Percentiles rank a stretch among this genome's conserved stretches.
These are phyloP conservation scores for Irpex rosettiformis DNA, from an alignment of 1,284 basidiomycete species.

Conservation along the genomic window DNA sequence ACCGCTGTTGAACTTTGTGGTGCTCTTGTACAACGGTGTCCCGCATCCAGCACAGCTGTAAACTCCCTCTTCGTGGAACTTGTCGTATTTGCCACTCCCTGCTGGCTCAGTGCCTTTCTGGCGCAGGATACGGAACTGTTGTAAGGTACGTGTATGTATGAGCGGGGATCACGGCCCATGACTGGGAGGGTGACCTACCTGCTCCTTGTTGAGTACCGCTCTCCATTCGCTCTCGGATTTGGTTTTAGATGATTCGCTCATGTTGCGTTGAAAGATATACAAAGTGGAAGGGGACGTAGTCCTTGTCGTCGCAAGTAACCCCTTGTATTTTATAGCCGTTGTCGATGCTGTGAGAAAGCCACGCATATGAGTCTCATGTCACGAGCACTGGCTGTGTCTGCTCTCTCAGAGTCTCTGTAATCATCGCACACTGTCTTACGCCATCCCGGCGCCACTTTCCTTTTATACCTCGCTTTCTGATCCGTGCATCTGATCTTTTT, in stretches of 20 bases:
- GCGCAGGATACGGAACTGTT: conserved; percentile 85
- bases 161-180: neutral
- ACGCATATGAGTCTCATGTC: conserved; percentile 1
- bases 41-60: conserved; percentile 75
- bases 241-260: conserved; percentile 12
- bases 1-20: conserved; percentile 89
- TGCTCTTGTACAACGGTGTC: conserved; percentile 79
- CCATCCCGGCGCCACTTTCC: conserved; percentile 4
- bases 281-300: neutral
- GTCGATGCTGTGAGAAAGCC: conserved; percentile 6
- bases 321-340: conserved; percentile 4
- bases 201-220: conserved; percentile 77
- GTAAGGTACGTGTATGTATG: conserved; percentile 2
- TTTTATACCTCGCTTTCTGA: neutral
- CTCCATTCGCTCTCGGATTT: conserved; percentile 88
- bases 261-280: conserved; percentile 2
- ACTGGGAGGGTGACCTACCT: conserved; percentile 44
- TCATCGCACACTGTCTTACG: conserved; percentile 7
- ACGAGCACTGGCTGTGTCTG: neutral
- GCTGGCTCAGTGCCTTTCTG: conserved; percentile 85
- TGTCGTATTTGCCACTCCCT: conserved; percentile 78
- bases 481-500: neutral
- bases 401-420: neutral
- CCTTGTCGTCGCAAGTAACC: neutral
- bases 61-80: conserved; percentile 60